Conservation (phyloP, 192 early-diverging fungal species). For the Rhizoclosmatium sp. region DNA sequence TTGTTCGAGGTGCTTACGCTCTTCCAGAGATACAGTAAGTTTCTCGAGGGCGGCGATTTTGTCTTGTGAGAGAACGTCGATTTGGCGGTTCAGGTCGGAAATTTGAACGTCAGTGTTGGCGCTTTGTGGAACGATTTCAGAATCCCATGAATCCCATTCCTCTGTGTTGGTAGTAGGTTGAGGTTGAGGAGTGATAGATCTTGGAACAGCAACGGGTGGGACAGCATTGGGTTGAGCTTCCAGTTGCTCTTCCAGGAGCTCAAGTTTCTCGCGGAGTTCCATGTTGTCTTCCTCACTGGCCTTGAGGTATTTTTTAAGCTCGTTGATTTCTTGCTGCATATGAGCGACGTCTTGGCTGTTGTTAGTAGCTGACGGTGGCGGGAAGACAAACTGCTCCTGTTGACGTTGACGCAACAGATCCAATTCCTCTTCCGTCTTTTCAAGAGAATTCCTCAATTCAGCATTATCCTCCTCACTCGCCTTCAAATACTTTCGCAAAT, state of each 20-base stretch:
- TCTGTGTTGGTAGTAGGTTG: neutral
- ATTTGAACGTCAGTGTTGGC: neutral
- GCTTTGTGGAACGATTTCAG: neutral
- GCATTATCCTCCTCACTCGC: neutral
- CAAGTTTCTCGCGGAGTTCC: conserved; percentile 27
- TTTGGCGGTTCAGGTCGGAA: conserved; percentile 7
- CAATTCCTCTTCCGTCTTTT: conserved; percentile 18
- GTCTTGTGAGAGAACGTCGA: neutral
- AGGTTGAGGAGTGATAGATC: neutral
- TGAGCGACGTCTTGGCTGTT: too few relatives aligned
- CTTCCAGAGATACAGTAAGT: conserved; percentile 21
- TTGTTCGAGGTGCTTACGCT: neutral
- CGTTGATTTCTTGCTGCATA: conserved; percentile 13
- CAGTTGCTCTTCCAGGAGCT: conserved; percentile 7
- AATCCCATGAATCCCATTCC: conserved; percentile 18
- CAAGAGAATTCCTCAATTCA: conserved; percentile 11
- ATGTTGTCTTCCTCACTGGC: conserved; percentile 26
- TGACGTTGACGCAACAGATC: neutral
- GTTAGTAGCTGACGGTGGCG: too few relatives aligned
- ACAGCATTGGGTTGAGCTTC: neutral
- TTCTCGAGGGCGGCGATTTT: conserved; percentile 30
- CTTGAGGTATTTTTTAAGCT: conserved; percentile 27
- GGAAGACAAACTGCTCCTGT: too few relatives aligned
- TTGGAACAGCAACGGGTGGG: neutral
- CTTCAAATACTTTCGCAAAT: conserved; percentile 18